These are phyloP conservation scores for Pleurotus tuoliensis DNA, from an alignment of 768 basidiomycete genomes.

Conservation along the genomic window DNA sequence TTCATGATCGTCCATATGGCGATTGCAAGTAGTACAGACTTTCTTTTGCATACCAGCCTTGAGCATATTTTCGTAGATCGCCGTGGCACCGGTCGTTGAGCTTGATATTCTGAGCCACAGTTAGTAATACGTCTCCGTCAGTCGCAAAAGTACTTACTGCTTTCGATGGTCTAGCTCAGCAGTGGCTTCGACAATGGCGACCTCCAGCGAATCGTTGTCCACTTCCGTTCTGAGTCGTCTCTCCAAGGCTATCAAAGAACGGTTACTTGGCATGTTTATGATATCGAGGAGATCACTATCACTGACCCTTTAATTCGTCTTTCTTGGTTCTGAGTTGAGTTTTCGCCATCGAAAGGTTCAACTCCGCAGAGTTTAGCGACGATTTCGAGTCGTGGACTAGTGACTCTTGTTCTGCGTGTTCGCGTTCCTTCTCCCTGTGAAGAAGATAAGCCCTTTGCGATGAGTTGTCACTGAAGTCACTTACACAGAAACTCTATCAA, in stretches of 20 bases:
- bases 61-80: slow-evolving; percentile 53
- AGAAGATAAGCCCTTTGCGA: neutral
- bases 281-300: slow-evolving; percentile 16
- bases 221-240: slow-evolving; percentile 37
- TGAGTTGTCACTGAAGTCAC: slow-evolving; percentile 16
- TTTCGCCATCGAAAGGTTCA: slow-evolving; percentile 56
- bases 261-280: neutral
- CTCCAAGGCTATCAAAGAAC: slow-evolving; percentile 41
- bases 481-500: slow-evolving; percentile 57
- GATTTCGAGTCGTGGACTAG: slow-evolving; percentile 46
- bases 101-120: slow-evolving; percentile 21
- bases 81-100: slow-evolving; percentile 24
- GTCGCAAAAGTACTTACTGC: slow-evolving; percentile 30
- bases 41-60: slow-evolving; percentile 58
- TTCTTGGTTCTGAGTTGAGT: slow-evolving; percentile 58
- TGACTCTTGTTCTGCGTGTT: slow-evolving; percentile 44
- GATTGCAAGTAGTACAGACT: slow-evolving; percentile 73
- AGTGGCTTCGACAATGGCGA: slow-evolving; percentile 43
- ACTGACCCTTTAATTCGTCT: slow-evolving; percentile 57
- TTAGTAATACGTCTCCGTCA: neutral
- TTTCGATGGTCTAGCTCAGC: slow-evolving; percentile 39
- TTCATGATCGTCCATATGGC: slow-evolving; percentile 52
- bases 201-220: slow-evolving; percentile 33
- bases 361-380: slow-evolving; percentile 60
- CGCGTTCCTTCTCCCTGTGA: slow-evolving; percentile 64